Evolutionary conservation across 176 grass and related monocot genomes (phyloP).

Genomic region (Aechmea fasciata): DNA sequence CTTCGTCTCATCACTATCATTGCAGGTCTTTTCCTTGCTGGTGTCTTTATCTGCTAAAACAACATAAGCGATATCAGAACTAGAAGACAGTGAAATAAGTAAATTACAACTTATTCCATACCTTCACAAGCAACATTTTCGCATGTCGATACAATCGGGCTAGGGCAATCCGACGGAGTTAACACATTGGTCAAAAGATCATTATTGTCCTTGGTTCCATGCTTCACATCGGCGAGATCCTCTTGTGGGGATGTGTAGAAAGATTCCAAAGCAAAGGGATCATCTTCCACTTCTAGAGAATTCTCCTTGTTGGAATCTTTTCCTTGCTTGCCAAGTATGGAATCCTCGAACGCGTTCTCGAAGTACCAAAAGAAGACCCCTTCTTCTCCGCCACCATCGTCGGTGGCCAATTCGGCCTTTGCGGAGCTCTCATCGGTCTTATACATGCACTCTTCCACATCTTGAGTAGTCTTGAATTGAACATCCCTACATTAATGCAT

Average conservation of each 20-base stretch:
- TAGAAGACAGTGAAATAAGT: not conserved
- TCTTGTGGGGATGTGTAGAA: slow-evolving; percentile 9
- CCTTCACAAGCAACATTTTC: slow-evolving; percentile 26
- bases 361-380: slow-evolving; percentile 54
- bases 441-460: not conserved
- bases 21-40: not conserved
- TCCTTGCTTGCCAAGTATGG: slow-evolving; percentile 44
- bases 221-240: not conserved
- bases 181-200: not conserved
- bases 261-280: slow-evolving; percentile 28
- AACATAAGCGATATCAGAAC: not conserved
- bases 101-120: not conserved
- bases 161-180: slow-evolving; percentile 3
- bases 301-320: slow-evolving; percentile 25
- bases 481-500: slow-evolving; percentile 19
- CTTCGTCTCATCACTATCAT: not conserved
- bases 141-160: slow-evolving; percentile 2
- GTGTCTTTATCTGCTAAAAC: slow-evolving; percentile 16
- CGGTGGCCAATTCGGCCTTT: not conserved
- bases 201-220: not conserved
- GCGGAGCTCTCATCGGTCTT: not conserved
- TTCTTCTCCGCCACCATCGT: slow-evolving; percentile 4
- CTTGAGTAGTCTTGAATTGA: not conserved
- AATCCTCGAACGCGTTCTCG: slow-evolving; percentile 48
- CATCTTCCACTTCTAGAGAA: slow-evolving; percentile 34